phyloP scores from a whole-genome alignment of 345 rosid genomes.

The Populus deltoides region DNA sequence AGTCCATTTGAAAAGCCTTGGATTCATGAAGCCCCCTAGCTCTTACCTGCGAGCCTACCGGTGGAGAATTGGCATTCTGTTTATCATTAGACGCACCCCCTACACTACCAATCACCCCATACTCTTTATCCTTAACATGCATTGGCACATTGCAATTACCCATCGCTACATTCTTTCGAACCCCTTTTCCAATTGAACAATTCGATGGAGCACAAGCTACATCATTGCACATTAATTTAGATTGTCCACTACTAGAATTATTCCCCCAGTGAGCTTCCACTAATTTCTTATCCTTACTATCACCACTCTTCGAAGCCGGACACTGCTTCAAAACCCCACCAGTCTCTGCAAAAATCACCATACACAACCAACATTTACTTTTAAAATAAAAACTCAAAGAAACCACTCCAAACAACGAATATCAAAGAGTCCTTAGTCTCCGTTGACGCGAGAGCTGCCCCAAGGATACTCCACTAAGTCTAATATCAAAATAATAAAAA shows the following conservation, averaged over 20 bases:
- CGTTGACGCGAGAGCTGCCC: too few relatives aligned
- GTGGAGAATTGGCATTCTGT: constrained; percentile 20
- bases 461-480: too few relatives aligned
- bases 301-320: background rate
- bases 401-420: background rate
- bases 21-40: constrained; percentile 13
- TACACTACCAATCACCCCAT: constrained; percentile 20
- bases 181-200: constrained; percentile 17
- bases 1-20: constrained; percentile 14
- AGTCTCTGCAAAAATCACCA: constrained; percentile 13
- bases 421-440: background rate
- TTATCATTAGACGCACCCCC: constrained; percentile 12
- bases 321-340: constrained; percentile 7
- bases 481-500: background rate
- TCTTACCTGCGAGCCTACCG: constrained; percentile 16
- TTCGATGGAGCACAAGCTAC: constrained; percentile 3
- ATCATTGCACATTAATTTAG: background rate
- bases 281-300: background rate
- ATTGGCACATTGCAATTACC: constrained; percentile 18
- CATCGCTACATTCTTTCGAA: constrained; percentile 10
- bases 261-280: constrained; percentile 9
- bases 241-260: constrained; percentile 14
- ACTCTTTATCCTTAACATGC: constrained; percentile 15
- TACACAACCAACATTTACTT: background rate
- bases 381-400: background rate